Evolutionary conservation across 1,139 yeast genomes (phyloP), one percentile per base, ranked within the genome.

Genomic region (Candida freyschussii): DNA sequence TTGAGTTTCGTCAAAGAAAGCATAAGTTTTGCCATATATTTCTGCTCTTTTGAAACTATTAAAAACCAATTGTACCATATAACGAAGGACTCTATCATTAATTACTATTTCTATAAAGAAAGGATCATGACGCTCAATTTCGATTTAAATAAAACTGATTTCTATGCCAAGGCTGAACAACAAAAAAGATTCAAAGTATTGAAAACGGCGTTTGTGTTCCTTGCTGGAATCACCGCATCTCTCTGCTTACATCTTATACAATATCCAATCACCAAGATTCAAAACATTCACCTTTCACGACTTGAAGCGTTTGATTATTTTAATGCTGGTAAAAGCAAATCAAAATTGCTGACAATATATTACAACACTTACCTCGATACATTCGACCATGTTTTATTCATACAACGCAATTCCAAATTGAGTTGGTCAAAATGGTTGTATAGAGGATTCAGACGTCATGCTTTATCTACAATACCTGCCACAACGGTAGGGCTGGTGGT

Each of bases 221-320:
- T 81, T n/a, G 96, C 95, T 0, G 97, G 97, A 8, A 87, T 93
- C 11, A 67, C 84, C 4, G 95, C 97, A 0, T 91, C 96, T 0
- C 65, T 79, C 21, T 67, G 87, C 1, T 62, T 89, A 17, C 76
- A 87, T 41, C 69, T 79, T 6, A 77, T 87, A 7, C 96, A 87
- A 48, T 87, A 80, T 48, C 97, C 97, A 1, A 64, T 89, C 22
- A 67, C 78, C 12, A 85, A 83, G 55, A 59, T 87, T 20, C 97
- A 89, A 50, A 80, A 78, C 44, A 65, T 89, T 23, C 95, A 87
- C 56, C 65, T 83, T 29, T 72, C 87, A 24, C 64, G 95, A 39
- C 63, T 87, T 18, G 96, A 86, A 55, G 82, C 91, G 0, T 64
- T 82, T 33, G 95, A 85, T 57, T 72, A 83, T 15, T 76, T 69